Evolutionary conservation across 441 rosid genomes (phyloP), one percentile per base, ranked within the genome.

Genomic region (Syzygium malaccense): DNA sequence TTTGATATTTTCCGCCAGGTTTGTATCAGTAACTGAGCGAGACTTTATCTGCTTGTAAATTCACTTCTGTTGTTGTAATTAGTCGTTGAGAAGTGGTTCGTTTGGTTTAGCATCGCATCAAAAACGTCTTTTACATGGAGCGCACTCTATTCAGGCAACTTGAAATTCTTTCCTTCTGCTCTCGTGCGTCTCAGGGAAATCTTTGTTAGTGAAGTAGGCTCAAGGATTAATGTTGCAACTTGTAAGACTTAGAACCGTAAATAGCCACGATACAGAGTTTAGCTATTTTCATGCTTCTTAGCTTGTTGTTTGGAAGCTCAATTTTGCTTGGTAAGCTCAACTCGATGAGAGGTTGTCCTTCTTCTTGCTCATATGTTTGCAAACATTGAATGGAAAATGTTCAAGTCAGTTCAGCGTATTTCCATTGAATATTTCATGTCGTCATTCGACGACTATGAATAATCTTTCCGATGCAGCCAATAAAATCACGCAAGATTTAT

Each of bases 1-100:
- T 98, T 98, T 84, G 99, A 98, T 91, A 91, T 94, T 56, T 95
- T 93, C 85, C 96, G 92, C 79, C 96, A 98, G 99, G 99, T 98
- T 92, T n/a, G 80, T 83, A 55, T 86, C 51, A 6, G 7, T 49
- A 32, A 12, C 45, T 85, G 25, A 32, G 20, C 49, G 12, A 55
- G 17, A 26, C 25, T 20, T 19, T 28, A 55, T 85, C 64, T 86
- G 30, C 23, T 41, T 66, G 83, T 49, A 53, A 62, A 87, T 64
- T 66, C 17, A 7, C 11, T 62, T 87, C n/a, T 20, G 51, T 56
- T 85, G 58, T 49, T 85, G 23, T 55, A 54, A 55, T 58, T 6
- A 33, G 33, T 33, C 2, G 18, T 41, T 11, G 49, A 85, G 58
- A 55, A 32, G 53, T 2, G 18, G 53, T 41, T 23, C 83, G 13